Percentiles rank a stretch among this genome's conserved stretches.
phyloP scores from a whole-genome alignment of 192 early-diverging fungal genomes.

The Allomyces macrogynus region DNA sequence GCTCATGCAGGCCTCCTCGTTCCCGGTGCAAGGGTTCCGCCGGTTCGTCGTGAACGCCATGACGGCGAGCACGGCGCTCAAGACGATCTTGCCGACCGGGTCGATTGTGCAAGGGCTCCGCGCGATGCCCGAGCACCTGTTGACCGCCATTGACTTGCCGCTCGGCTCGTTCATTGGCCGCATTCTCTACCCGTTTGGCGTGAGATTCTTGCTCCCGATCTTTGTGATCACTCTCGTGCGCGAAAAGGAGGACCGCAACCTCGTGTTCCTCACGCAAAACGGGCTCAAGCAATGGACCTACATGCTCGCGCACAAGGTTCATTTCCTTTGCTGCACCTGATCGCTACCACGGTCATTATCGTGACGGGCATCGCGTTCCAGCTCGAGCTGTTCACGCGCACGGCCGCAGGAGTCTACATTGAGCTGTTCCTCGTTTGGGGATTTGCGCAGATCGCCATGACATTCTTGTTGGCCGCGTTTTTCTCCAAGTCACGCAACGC shows the following conservation, averaged over 20 bases:
- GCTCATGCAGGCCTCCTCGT: slow-evolving; percentile 23
- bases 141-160: slow-evolving; percentile 23
- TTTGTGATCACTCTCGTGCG: slow-evolving; percentile 46
- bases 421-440: slow-evolving; percentile 46
- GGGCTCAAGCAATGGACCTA: slow-evolving; percentile 38
- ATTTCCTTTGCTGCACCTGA: slow-evolving; percentile 35
- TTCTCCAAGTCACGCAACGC: slow-evolving; percentile 35
- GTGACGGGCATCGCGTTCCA: slow-evolving; percentile 28
- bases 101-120: slow-evolving; percentile 42
- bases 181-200: slow-evolving; percentile 48
- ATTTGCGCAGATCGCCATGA: slow-evolving; percentile 35
- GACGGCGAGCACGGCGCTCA: slow-evolving; percentile 13
- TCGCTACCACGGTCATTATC: slow-evolving; percentile 39
- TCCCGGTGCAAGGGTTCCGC: slow-evolving; percentile 19
- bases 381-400: slow-evolving; percentile 42
- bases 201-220: slow-evolving; percentile 47
- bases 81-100: slow-evolving; percentile 9
- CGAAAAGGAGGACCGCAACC: slow-evolving; percentile 49
- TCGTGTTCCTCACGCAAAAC: slow-evolving; percentile 56
- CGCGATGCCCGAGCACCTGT: slow-evolving; percentile 27
- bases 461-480: slow-evolving; percentile 39
- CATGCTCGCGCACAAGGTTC: slow-evolving; percentile 39
- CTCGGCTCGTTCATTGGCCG: slow-evolving; percentile 32
- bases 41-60: slow-evolving; percentile 2
- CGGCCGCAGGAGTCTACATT: slow-evolving; percentile 23